These are phyloP conservation scores for Apiotrichum veenhuisii DNA, from an alignment of 1,284 basidiomycete species.

Conservation along the genomic window DNA sequence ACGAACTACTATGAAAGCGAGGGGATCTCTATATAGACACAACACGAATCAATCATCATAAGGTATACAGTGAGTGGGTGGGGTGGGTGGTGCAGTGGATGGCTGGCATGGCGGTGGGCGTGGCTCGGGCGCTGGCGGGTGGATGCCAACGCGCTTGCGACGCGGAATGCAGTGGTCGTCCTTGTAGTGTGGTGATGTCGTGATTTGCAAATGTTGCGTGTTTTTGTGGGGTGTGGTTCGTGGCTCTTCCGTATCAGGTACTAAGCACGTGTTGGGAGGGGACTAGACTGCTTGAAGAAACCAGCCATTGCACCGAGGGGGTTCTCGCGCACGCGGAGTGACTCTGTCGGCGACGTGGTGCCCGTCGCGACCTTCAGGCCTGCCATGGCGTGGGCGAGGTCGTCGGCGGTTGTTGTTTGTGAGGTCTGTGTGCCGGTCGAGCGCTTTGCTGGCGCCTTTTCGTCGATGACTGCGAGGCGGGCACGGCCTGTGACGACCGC, in stretches of 20 bases:
- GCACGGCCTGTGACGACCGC: constrained; percentile 50
- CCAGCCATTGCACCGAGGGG: constrained; percentile 25
- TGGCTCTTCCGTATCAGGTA: too few species aligned
- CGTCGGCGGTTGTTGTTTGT: constrained; percentile 17
- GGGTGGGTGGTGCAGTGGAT: background rate
- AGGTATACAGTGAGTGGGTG: background rate
- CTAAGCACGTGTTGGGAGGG: constrained; percentile 2
- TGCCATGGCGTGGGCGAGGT: constrained; percentile 28
- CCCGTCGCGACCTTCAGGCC: constrained; percentile 36
- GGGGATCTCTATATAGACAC: background rate
- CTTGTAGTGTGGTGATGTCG: background rate
- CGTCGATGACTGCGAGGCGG: constrained; percentile 43
- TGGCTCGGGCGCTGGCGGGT: background rate
- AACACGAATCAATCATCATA: background rate
- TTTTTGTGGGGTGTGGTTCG: background rate
- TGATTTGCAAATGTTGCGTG: background rate
- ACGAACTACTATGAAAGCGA: background rate
- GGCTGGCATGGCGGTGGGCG: background rate
- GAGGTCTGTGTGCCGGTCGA: constrained; percentile 1
- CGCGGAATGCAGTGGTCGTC: background rate
- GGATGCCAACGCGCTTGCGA: background rate
- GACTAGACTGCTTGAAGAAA: constrained; percentile 22
- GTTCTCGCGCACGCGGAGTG: constrained; percentile 26
- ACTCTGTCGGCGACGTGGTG: constrained; percentile 8
- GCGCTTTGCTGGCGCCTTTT: constrained; percentile 6